phyloP scores from a whole-genome alignment of 1,139 yeast genomes.

The Suhomyces chickasaworum region DNA sequence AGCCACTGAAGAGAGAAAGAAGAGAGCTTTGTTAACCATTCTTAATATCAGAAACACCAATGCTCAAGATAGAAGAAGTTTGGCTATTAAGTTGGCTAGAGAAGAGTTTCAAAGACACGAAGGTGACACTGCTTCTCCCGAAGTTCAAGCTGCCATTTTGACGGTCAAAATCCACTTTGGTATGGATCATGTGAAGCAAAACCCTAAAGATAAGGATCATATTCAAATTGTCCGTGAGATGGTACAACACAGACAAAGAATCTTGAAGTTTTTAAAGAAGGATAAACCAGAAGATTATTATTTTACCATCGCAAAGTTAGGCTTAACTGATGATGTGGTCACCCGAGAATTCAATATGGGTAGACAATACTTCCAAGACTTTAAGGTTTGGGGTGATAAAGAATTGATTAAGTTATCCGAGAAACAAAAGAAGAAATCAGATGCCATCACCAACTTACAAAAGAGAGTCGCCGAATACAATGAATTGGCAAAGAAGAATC shows the following conservation, averaged over 20 bases:
- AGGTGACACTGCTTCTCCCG: slow-evolving; percentile 94
- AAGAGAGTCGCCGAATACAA: slow-evolving; percentile 46
- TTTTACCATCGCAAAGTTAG: slow-evolving; percentile 84
- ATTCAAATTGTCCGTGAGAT: slow-evolving; percentile 73
- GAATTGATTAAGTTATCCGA: slow-evolving; percentile 46
- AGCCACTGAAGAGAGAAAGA: slow-evolving; percentile 58
- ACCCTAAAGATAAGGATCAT: slow-evolving; percentile 73
- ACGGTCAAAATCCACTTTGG: slow-evolving; percentile 80
- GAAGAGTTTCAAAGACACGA: slow-evolving; percentile 78
- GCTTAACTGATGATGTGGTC: slow-evolving; percentile 79
- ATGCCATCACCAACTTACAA: slow-evolving; percentile 36
- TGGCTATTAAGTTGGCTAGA: slow-evolving; percentile 66
- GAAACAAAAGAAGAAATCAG: slow-evolving; percentile 41
- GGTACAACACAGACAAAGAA: slow-evolving; percentile 86
- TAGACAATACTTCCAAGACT: slow-evolving; percentile 81
- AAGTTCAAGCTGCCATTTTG: slow-evolving; percentile 90
- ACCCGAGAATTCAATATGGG: slow-evolving; percentile 83
- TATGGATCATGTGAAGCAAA: slow-evolving; percentile 71
- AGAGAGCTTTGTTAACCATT: slow-evolving; percentile 70
- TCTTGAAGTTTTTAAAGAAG: slow-evolving; percentile 77
- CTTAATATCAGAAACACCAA: slow-evolving; percentile 73
- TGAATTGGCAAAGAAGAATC: slow-evolving; percentile 43
- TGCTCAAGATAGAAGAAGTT: slow-evolving; percentile 55
- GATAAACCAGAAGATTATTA: slow-evolving; percentile 80
- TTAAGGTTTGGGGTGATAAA: slow-evolving; percentile 75